phyloP scores from a whole-genome alignment of 129 eudicot genomes.

The Helichrysum umbraculigerum region DNA sequence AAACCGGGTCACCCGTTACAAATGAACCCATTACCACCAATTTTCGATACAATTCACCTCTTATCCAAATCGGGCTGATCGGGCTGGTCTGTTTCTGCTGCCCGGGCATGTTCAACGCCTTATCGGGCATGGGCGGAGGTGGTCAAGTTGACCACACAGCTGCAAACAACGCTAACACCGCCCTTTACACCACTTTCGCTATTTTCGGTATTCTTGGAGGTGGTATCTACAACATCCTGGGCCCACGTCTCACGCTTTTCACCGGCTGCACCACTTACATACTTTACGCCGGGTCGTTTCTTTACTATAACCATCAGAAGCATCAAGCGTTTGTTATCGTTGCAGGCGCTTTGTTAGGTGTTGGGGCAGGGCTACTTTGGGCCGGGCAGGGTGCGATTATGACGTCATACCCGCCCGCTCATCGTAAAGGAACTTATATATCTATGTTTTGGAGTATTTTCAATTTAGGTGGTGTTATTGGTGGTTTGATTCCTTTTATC shows the following conservation, averaged over 20 bases:
- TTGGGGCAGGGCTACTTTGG: slow-evolving; percentile 96
- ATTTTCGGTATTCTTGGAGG: slow-evolving; percentile 90
- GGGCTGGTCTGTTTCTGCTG: slow-evolving; percentile 95
- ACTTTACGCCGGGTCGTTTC: slow-evolving; percentile 80
- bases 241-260: slow-evolving; percentile 73
- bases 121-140: slow-evolving; percentile 99
- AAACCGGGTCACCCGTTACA: slow-evolving; percentile 33
- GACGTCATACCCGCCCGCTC: slow-evolving; percentile 83
- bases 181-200: slow-evolving; percentile 93
- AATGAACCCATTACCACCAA: slow-evolving; percentile 12
- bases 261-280: slow-evolving; percentile 83
- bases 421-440: slow-evolving; percentile 76
- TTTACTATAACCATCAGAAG: slow-evolving; percentile 79
- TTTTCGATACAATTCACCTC: slow-evolving; percentile 78
- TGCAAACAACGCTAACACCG: slow-evolving; percentile 91
- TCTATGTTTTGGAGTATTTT: slow-evolving; percentile 90
- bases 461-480: slow-evolving; percentile 93
- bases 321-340: slow-evolving; percentile 66
- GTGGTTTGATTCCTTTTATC: slow-evolving; percentile 79
- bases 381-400: slow-evolving; percentile 96
- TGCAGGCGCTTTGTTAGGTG: slow-evolving; percentile 80
- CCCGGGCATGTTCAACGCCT: slow-evolving; percentile 96
- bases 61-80: slow-evolving; percentile 71
- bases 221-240: slow-evolving; percentile 87
- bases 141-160: slow-evolving; percentile 96